phyloP scores from a whole-genome alignment of 179 eudicot genomes.

The Corrigiola litoralis region DNA sequence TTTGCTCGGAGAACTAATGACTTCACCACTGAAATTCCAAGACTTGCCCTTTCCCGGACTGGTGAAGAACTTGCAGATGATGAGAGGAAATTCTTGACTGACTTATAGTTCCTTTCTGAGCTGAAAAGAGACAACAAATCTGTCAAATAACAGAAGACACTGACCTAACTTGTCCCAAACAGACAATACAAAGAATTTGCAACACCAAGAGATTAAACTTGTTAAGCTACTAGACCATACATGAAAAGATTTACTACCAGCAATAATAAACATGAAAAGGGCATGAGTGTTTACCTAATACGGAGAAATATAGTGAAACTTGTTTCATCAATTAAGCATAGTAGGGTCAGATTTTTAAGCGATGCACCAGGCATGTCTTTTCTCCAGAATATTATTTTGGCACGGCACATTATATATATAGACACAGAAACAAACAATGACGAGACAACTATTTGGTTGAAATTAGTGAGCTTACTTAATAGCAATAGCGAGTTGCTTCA shows the following conservation, averaged over 20 bases:
- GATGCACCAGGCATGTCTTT: not conserved
- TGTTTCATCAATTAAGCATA: too few relatives aligned
- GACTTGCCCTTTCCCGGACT: conserved; percentile 74
- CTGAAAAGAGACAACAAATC: conserved; percentile 31
- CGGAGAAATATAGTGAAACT: too few relatives aligned
- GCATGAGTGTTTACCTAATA: too few relatives aligned
- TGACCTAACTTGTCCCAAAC: not conserved
- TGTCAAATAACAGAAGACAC: not conserved
- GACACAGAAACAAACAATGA: not conserved
- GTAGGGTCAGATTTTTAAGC: too few relatives aligned
- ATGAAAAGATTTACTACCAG: too few relatives aligned
- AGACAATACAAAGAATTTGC: not conserved
- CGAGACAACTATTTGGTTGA: not conserved
- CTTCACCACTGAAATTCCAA: conserved; percentile 72
- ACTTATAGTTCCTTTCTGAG: conserved; percentile 52
- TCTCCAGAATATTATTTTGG: not conserved
- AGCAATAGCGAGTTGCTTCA: conserved; percentile 73
- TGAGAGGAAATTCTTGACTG: conserved; percentile 64
- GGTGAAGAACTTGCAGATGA: conserved; percentile 84
- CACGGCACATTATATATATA: not conserved
- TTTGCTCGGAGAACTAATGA: conserved; percentile 76
- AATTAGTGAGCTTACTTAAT: conserved; percentile 52
- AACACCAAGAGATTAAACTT: not conserved
- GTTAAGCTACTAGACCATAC: too few relatives aligned
- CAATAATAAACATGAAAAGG: too few relatives aligned